A percentile compares a stretch with the other conserved stretches of the same genome.
phyloP scores from a whole-genome alignment of 352 stramenopile genomes.

The Globisporangium radiosum region DNA sequence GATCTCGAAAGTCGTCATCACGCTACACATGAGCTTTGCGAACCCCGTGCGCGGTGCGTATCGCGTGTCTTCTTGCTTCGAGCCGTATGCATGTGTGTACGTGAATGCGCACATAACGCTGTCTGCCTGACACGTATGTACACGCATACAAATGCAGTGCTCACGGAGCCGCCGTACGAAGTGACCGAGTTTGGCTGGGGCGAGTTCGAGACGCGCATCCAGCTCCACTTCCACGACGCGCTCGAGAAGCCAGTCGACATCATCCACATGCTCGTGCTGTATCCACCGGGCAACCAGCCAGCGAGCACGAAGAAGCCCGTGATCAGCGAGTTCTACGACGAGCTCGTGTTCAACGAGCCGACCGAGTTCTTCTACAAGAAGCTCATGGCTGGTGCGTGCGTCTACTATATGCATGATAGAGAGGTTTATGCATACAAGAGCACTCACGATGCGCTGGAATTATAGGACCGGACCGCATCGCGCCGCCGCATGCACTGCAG shows the following conservation, averaged over 20 bases:
- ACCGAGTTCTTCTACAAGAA: slow-evolving; percentile 94
- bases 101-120: background rate
- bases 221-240: slow-evolving; percentile 94
- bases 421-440: too few relatives aligned
- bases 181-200: slow-evolving; percentile 96
- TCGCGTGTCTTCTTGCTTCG: background rate
- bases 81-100: background rate
- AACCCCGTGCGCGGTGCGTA: slow-evolving; percentile 84
- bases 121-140: too few relatives aligned
- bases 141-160: slow-evolving; percentile 37
- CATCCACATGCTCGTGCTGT: slow-evolving; percentile 84
- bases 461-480: slow-evolving; percentile 53
- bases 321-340: slow-evolving; percentile 95
- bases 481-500: slow-evolving; percentile 60
- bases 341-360: slow-evolving; percentile 97
- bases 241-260: slow-evolving; percentile 89
- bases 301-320: slow-evolving; percentile 92
- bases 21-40: slow-evolving; percentile 94
- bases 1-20: slow-evolving; percentile 97
- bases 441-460: background rate
- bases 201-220: slow-evolving; percentile 96
- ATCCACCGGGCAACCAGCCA: slow-evolving; percentile 77
- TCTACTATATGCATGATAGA: background rate
- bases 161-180: slow-evolving; percentile 94
- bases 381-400: slow-evolving; percentile 53